Conservation (phyloP, 2,329 filamentous ascomycete genomes). For the Lasiodiplodia theobromae region DNA sequence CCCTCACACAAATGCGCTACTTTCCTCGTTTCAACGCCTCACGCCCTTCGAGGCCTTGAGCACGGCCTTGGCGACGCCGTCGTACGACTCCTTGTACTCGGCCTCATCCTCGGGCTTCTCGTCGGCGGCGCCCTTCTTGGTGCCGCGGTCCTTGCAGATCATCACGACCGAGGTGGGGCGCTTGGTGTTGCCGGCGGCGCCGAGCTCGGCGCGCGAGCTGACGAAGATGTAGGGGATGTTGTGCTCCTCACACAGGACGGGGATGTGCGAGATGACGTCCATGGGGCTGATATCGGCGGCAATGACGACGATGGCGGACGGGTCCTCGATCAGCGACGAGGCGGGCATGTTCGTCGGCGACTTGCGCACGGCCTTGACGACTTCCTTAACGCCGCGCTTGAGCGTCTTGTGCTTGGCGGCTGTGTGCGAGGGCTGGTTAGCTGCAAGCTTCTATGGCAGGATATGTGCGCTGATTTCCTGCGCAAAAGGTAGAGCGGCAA, state of each 20-base stretch:
- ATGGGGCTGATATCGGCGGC: constrained; percentile 97
- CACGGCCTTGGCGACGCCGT: constrained; percentile 65
- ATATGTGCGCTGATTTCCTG: neutral
- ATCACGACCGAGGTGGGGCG: constrained; percentile 96
- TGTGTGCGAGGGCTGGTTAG: constrained; percentile 50
- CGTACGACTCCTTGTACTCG: constrained; percentile 61
- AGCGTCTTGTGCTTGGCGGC: constrained; percentile 95
- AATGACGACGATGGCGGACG: constrained; percentile 82
- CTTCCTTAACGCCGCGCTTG: constrained; percentile 98
- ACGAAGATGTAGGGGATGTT: constrained; percentile 97
- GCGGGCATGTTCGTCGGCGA: constrained; percentile 73
- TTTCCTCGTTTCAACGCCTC: constrained; percentile 52
- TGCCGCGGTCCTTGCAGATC: constrained; percentile 63
- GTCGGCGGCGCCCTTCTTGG: constrained; percentile 57
- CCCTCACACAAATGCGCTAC: neutral
- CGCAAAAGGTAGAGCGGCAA: constrained; percentile 33
- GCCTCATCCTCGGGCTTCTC: constrained; percentile 54
- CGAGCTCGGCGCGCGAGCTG: constrained; percentile 88
- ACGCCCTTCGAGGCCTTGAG: constrained; percentile 65
- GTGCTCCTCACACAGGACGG: constrained; percentile 97
- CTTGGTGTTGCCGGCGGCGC: constrained; percentile 93
- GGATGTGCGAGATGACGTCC: constrained; percentile 98
- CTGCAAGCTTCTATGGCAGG: neutral
- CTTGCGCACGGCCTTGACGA: constrained; percentile 97
- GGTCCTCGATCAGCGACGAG: constrained; percentile 59